Evolutionary conservation across 345 rosid genomes (phyloP).

Genomic region (Syzygium aqueum): DNA sequence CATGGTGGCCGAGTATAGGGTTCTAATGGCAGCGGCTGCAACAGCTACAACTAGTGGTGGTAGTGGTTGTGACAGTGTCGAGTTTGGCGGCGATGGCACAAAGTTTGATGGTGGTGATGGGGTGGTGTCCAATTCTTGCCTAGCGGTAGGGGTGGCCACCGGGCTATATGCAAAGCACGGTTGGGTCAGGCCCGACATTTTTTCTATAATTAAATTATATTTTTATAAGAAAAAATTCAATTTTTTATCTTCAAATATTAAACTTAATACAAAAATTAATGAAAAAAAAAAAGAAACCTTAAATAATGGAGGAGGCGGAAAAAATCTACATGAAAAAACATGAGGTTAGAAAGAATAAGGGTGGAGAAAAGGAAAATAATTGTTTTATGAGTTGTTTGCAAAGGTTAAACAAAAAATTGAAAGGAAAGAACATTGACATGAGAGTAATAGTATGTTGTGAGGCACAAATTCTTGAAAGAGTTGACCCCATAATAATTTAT

Average conservation of each 20-base stretch:
- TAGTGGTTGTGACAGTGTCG: no score
- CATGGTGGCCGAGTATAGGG: not conserved
- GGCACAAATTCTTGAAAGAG: no score
- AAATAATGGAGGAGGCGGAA: not conserved
- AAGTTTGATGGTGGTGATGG: not conserved
- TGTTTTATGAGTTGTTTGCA: not conserved
- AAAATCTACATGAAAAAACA: not conserved
- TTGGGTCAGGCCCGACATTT: no score
- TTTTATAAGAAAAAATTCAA: no score
- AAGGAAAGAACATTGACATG: not conserved
- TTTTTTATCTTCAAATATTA: not conserved
- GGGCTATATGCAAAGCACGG: no score
- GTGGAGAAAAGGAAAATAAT: not conserved
- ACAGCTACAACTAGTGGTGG: no score
- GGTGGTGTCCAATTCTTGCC: not conserved
- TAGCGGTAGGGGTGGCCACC: no score
- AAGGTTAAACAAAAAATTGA: not conserved
- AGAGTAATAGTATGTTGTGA: no score
- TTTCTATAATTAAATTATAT: no score
- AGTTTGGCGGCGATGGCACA: not conserved
- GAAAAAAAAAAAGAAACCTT: not conserved
- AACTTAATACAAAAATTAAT: no score
- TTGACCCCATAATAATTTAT: not conserved
- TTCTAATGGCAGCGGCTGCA: not conserved
- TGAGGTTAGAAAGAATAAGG: not conserved